Percentiles rank a stretch among this genome's conserved stretches.
Evolutionary conservation across 306 rosid species (phyloP).

Genomic region (Cucumis cinereus): DNA sequence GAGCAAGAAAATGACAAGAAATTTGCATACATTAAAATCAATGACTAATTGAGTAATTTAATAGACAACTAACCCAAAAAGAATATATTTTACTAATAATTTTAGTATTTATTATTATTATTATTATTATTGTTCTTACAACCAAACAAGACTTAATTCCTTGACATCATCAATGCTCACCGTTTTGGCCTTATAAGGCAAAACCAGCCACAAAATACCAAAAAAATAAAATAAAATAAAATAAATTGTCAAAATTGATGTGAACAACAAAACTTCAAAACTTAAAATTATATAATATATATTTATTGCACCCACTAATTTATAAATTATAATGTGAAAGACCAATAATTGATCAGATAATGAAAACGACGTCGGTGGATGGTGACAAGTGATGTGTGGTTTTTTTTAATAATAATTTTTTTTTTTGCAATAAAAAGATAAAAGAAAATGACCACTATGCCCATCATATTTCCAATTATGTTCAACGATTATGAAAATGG

Average conservation of each 20-base stretch:
- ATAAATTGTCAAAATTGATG: background rate
- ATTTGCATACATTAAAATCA: background rate
- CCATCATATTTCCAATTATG: background rate
- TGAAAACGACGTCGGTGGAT: slow-evolving; percentile 20
- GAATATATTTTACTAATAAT: background rate
- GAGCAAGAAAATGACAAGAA: background rate
- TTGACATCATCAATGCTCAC: background rate
- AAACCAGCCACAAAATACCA: background rate
- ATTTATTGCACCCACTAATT: background rate
- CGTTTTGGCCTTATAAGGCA: background rate
- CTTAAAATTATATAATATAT: background rate
- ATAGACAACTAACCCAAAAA: background rate
- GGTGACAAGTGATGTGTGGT: slow-evolving; percentile 6
- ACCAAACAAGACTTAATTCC: background rate
- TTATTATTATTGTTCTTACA: background rate
- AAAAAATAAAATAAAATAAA: background rate
- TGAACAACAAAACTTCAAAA: background rate
- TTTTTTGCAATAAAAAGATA: background rate
- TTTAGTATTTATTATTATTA: background rate
- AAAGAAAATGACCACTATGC: slow-evolving; percentile 19
- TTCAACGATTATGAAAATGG: background rate
- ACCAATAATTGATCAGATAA: slow-evolving; percentile 16
- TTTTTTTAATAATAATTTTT: no score
- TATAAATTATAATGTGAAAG: background rate
- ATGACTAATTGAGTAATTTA: background rate